Evolutionary conservation across 2,329 filamentous ascomycete genomes (phyloP), one percentile per base, ranked within the genome.

Genomic region (Colletotrichum camelliae): DNA sequence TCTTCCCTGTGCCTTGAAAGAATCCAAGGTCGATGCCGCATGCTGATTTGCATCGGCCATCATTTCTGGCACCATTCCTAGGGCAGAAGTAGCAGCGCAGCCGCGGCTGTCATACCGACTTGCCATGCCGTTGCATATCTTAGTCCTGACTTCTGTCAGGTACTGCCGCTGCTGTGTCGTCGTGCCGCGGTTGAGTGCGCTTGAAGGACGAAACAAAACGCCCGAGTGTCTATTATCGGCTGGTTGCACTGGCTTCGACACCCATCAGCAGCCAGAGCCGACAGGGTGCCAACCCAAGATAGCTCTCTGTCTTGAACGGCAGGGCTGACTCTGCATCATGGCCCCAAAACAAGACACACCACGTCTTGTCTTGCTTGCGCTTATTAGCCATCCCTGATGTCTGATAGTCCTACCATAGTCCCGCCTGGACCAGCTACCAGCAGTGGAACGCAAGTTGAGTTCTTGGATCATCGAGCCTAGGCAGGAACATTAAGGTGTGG

Each of bases 181-280:
- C n/a, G 21, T 60, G 66, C 48, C 66, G 61, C 21, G 31, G 33
- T 70, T 21, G 27, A 64, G 57, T 68, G 70, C 58, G 73, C 35
- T 73, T 68, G 16, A 35, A 48, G 64, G 64, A 58, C 73, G 64
- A 73, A 75, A 72, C 62, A 73, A 37, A 67, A 52, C 68, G 55
- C 73, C 70, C 57, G 39, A 73, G 18, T 65, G 64, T 75, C 70
- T 75, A 75, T 75, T 73, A 75, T 75, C 70, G 73, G 70, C 70
- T 64, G 57, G 70, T 75, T 31, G 73, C 70, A 75, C 73, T 31
- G 61, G 48, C 73, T 73, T 57, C 64, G 39, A 72, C 52, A 75
- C 21, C 67, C 67, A 65, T 61, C 35, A 33, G 64, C 58, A 61
- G 68, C 21, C 29, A 39, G 29, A 33, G 58, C 58, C 29, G 62